Conservation (phyloP, 108 stramenopile genomes). For the Cylindrotheca closterium region DNA sequence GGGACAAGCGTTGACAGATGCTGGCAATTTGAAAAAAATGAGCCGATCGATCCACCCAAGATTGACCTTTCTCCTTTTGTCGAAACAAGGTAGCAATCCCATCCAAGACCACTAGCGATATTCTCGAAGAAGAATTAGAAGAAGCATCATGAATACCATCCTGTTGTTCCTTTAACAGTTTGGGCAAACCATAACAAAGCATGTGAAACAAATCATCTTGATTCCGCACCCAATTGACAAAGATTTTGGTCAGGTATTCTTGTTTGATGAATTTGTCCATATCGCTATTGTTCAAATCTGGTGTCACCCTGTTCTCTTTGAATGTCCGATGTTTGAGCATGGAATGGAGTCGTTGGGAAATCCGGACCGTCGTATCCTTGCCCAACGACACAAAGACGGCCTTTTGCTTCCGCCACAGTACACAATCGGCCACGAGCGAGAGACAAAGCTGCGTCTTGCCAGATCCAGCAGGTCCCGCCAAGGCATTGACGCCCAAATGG, state of each 20-base stretch:
- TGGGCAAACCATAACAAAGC: slow-evolving; percentile 3
- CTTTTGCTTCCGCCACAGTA: slow-evolving; percentile 11
- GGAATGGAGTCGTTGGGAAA: slow-evolving; percentile 13
- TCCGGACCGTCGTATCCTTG: slow-evolving; percentile 6
- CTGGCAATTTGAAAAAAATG: slow-evolving; percentile 49
- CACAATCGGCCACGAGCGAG: slow-evolving; percentile 38
- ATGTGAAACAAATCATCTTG: slow-evolving; percentile 25
- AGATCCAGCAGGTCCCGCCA: slow-evolving; percentile 67
- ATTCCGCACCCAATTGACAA: slow-evolving; percentile 30
- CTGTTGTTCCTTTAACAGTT: slow-evolving; percentile 10
- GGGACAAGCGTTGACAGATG: slow-evolving; percentile 41
- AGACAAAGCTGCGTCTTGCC: slow-evolving; percentile 77
- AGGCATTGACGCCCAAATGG: slow-evolving; percentile 38
- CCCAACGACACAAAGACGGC: slow-evolving; percentile 64
- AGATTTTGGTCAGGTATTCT: slow-evolving; percentile 6
- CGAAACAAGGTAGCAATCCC: slow-evolving; percentile 70
- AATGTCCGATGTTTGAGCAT: slow-evolving; percentile 14
- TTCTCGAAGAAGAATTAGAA: no score
- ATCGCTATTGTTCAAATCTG: slow-evolving; percentile 4
- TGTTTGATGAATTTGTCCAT: slow-evolving; percentile 15
- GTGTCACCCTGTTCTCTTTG: background rate
- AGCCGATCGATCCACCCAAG: slow-evolving; percentile 21
- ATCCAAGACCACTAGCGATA: slow-evolving; percentile 59
- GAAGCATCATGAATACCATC: no score
- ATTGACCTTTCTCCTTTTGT: slow-evolving; percentile 16